Base-by-base conservation (phyloP, 306 rosid genomes). In the Ammopiptanthus mongolicus region DNA sequence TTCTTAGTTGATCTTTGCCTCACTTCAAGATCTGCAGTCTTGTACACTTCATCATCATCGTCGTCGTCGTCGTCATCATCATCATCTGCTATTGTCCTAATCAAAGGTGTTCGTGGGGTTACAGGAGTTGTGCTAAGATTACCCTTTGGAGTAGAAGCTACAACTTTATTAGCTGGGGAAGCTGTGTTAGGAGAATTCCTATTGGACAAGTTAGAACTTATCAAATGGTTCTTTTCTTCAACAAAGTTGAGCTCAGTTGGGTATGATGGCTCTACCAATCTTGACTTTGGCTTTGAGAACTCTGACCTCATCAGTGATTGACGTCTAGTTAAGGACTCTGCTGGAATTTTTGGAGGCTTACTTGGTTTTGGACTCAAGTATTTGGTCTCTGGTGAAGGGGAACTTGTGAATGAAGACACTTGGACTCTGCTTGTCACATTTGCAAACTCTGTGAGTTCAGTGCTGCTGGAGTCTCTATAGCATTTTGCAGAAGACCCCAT, bases 231-330 rank as follows among this genome's bases (percentile, higher is more conserved):
- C 29, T 8, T 83, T 73, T 58, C 85, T 31, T 76, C 76, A 3
- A 76, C 36, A 53, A 58, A 78, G 8, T 29, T 72, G n/a, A n/a
- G n/a, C n/a, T n/a, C n/a, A n/a, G n/a, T n/a, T n/a, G n/a, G n/a
- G n/a, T n/a, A n/a, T 0, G 81, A 59, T 0, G 90, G 78, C 80
- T 90, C 96, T 23, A 76, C 71, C 4, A 90, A 77, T 52, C 96
- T 88, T 4, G 91, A 87, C 66, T 90, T 90, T 39, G 92, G 81
- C 58, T 84, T 90, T 1, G 88, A 70, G 63, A 87, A 74, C 14
- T 85, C 75, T 0, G 92, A 82, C 73, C 75, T 47, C 18, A 61
- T 42, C 33, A 87, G 58, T 31, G 84, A 78, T 17, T 71, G 60
- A 7, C 85, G 84, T 14, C 80, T 74, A 8, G 28, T 17, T 18